Conservation (phyloP, 164 flowering plant genomes). For the Magnolia kwangsiensis region DNA sequence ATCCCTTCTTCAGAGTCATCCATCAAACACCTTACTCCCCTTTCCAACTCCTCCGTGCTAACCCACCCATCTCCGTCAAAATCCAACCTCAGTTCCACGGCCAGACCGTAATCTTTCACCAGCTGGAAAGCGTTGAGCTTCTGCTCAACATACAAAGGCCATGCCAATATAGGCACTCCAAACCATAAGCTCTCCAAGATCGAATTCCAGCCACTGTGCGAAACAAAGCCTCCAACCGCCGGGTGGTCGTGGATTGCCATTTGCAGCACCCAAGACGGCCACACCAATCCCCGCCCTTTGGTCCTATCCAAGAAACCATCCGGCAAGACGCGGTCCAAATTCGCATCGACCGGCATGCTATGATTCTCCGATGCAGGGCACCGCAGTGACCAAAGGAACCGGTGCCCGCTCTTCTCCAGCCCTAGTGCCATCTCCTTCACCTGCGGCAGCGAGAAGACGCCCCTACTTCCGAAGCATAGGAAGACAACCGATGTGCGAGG, state of each 20-base stretch:
- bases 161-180: constrained; percentile 10
- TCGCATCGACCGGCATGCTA: background rate
- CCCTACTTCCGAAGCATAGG: constrained; percentile 39
- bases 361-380: background rate
- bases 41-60: constrained; percentile 23
- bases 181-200: constrained; percentile 7
- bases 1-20: constrained; percentile 19
- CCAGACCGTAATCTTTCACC: background rate
- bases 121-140: constrained; percentile 5
- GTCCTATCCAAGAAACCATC: constrained; percentile 11
- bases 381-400: constrained; percentile 42
- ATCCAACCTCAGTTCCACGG: background rate
- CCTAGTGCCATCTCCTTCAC: constrained; percentile 35
- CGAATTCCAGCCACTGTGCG: constrained; percentile 13
- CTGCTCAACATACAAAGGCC: constrained; percentile 8
- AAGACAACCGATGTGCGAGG: constrained; percentile 29
- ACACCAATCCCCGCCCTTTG: constrained; percentile 9
- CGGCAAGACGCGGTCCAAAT: constrained; percentile 6
- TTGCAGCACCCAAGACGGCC: constrained; percentile 12
- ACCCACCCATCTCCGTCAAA: background rate
- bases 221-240: constrained; percentile 9
- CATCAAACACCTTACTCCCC: constrained; percentile 36
- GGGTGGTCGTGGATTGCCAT: background rate
- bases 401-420: constrained; percentile 29
- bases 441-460: constrained; percentile 17